Evolutionary conservation across 148 eudicot genomes (phyloP).

Genomic region (Nepenthes mirabilis): DNA sequence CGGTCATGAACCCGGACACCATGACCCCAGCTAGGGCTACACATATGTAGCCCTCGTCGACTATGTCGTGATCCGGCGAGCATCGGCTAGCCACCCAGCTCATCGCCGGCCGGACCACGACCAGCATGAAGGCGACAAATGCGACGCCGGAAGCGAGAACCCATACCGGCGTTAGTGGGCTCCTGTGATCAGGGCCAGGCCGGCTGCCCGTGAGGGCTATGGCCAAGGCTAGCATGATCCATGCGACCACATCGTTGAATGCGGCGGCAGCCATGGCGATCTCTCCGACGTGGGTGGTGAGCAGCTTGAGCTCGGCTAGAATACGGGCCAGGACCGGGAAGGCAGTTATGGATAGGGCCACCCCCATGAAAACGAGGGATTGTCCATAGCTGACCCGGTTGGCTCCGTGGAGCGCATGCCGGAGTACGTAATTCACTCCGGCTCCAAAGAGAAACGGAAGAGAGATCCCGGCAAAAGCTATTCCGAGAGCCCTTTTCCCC

Average conservation of each 20-base stretch:
- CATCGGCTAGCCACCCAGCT: slow-evolving; percentile 18
- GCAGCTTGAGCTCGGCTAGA: slow-evolving; percentile 36
- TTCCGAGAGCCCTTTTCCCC: slow-evolving; percentile 27
- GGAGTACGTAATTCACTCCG: slow-evolving; percentile 24
- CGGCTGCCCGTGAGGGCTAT: slow-evolving; percentile 32
- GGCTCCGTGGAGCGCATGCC: slow-evolving; percentile 7
- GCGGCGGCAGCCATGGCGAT: slow-evolving; percentile 51
- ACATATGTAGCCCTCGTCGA: slow-evolving; percentile 27
- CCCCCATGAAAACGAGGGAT: too few species aligned
- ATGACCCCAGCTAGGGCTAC: slow-evolving; percentile 32
- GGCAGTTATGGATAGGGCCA: slow-evolving; percentile 15
- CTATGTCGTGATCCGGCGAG: slow-evolving; percentile 18
- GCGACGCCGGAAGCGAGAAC: slow-evolving; percentile 30
- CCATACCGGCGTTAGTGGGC: slow-evolving; percentile 33
- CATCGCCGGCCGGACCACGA: slow-evolving; percentile 29
- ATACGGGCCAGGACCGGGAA: slow-evolving; percentile 52
- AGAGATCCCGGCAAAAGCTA: slow-evolving; percentile 34
- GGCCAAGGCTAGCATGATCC: slow-evolving; percentile 43
- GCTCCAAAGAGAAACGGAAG: slow-evolving; percentile 32
- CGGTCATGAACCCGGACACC: slow-evolving; percentile 37
- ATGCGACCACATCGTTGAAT: slow-evolving; percentile 43
- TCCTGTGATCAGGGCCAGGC: slow-evolving; percentile 21
- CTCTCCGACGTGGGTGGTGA: slow-evolving; percentile 37
- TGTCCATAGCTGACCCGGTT: slow-evolving; percentile 1
- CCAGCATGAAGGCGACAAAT: slow-evolving; percentile 34